Percentiles rank a stretch among this genome's conserved stretches.
Evolutionary conservation across 2,329 filamentous ascomycete species (phyloP).

Genomic region (Ascomycota sp.): DNA sequence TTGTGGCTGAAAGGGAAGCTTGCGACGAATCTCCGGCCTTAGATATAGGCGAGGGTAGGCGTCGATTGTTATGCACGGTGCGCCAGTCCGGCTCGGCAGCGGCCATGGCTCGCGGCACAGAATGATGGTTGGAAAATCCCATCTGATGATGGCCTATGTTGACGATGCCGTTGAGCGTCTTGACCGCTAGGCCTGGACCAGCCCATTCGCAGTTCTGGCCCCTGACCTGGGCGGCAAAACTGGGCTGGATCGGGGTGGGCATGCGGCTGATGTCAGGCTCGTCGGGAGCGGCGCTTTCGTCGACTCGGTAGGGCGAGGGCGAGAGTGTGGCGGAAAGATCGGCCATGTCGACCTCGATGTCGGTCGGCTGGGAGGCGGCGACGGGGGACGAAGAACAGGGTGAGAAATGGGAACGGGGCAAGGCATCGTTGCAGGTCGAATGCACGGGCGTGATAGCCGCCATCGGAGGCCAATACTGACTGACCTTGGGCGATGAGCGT

Average conservation of each 20-base stretch:
- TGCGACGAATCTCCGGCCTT: constrained; percentile 29
- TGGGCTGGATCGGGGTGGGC: constrained; percentile 39
- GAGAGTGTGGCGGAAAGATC: constrained; percentile 8
- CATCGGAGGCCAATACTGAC: constrained; percentile 10
- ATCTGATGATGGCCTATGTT: constrained; percentile 20
- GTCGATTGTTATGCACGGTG: constrained; percentile 29
- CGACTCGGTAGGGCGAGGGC: constrained; percentile 5
- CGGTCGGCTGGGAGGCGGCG: constrained; percentile 4
- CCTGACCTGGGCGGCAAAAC: constrained; percentile 32
- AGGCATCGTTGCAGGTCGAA: constrained; percentile 18
- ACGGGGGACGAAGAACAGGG: constrained; percentile 11
- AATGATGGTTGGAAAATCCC: constrained; percentile 19
- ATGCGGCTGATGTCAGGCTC: constrained; percentile 19
- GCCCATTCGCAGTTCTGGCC: constrained; percentile 27
- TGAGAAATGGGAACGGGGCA: constrained; percentile 11
- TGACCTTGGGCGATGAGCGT: constrained; percentile 20
- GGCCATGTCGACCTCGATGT: constrained; percentile 31
- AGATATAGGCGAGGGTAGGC: constrained; percentile 38
- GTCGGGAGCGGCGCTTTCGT: constrained; percentile 2
- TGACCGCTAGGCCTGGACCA: constrained; percentile 13
- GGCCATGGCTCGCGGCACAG: constrained; percentile 27
- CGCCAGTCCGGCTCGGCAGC: constrained; percentile 25
- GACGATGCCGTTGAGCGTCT: constrained; percentile 13
- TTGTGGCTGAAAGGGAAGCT: constrained; percentile 12
- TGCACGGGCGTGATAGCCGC: constrained; percentile 19